Base-by-base conservation (phyloP, 768 basidiomycete genomes). In the Trametes elegans region DNA sequence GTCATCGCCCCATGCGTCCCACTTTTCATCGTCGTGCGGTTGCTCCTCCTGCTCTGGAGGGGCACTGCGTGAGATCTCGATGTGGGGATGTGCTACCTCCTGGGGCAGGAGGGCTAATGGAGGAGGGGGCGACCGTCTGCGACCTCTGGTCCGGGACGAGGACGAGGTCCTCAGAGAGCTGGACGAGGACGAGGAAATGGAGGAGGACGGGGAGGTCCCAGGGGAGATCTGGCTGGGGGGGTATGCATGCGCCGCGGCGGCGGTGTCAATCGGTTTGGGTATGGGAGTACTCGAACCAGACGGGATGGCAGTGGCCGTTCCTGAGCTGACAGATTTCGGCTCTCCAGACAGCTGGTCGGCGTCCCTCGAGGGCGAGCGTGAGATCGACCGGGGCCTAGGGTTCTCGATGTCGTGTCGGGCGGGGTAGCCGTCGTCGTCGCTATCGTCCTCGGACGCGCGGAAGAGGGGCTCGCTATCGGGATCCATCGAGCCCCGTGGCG, bases 391-490 rank as follows among this genome's bases (percentile, higher is more conserved):
- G n/a, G n/a, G n/a, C n/a, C 70, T 72, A 7, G 71, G 76, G 49
- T 75, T 76, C 59, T 84, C 80, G 38, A 84, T 67, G 61, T 84
- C 81, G 49, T 69, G 66, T 23, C 57, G 53, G 3, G 53, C 35
- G 0, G 41, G 56, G 4, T 47, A 46, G 45, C 44, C 62, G 24
- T 65, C 60, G 18, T 68, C 72, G 41, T 80, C 76, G 46, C 80
- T 79, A 31, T 81, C 81, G 14, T 85, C 83, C 19, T 82, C 81
- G 16, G 72, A 66, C 1, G 72, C 74, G 18, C 70, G 67, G 66
- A 88, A 89, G 7, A 91, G 73, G 18, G 89, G 88, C 65, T 88
- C 82, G 47, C 73, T 73, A 57, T 83, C 84, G 2, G 68, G 67
- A 29, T 79, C 72, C 53, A 66, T 40, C 0, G 73, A 69, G 31